Conservation (phyloP, 805 yeast genomes). For the Ascoidea tarda region DNA sequence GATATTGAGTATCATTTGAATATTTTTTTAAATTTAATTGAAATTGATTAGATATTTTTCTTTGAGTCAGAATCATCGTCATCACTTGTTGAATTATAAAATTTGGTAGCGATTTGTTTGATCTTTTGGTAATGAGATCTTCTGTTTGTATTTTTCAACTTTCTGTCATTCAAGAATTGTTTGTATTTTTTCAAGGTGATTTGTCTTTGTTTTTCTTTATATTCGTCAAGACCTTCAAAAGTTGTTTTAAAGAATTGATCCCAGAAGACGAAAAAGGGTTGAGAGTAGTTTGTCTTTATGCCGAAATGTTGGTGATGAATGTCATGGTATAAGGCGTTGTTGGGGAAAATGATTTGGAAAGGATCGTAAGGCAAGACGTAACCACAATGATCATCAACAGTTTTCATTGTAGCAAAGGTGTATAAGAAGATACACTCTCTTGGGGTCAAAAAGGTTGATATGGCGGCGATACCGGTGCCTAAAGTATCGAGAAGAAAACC, state of each 20-base stretch:
- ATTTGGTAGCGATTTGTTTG: neutral
- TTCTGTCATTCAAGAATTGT: slow-evolving; percentile 33
- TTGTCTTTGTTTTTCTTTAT: slow-evolving; percentile 48
- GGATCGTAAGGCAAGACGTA: slow-evolving; percentile 85
- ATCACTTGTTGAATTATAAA: neutral
- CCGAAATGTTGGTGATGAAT: slow-evolving; percentile 97
- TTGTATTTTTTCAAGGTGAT: slow-evolving; percentile 56
- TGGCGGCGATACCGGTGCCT: slow-evolving; percentile 78
- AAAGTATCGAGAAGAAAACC: slow-evolving; percentile 85
- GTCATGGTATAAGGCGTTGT: slow-evolving; percentile 91
- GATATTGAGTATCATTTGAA: too few species aligned
- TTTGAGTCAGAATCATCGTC: neutral
- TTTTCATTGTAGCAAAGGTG: slow-evolving; percentile 86
- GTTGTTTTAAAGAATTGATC: slow-evolving; percentile 61
- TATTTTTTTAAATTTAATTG: too few species aligned
- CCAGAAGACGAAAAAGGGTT: slow-evolving; percentile 95
- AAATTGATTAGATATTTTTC: too few species aligned
- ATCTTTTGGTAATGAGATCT: neutral
- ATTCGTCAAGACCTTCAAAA: slow-evolving; percentile 51
- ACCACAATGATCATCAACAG: slow-evolving; percentile 99
- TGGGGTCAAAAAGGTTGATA: slow-evolving; percentile 48
- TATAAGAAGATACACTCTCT: slow-evolving; percentile 66
- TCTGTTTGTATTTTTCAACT: slow-evolving; percentile 2
- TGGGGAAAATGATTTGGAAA: slow-evolving; percentile 84
- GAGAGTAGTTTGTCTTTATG: slow-evolving; percentile 81